A percentile compares a stretch with the other conserved stretches of the same genome.
These are phyloP conservation scores for Metschnikowia kofuensis DNA, from an alignment of 805 yeast genomes.

Conservation along the genomic window DNA sequence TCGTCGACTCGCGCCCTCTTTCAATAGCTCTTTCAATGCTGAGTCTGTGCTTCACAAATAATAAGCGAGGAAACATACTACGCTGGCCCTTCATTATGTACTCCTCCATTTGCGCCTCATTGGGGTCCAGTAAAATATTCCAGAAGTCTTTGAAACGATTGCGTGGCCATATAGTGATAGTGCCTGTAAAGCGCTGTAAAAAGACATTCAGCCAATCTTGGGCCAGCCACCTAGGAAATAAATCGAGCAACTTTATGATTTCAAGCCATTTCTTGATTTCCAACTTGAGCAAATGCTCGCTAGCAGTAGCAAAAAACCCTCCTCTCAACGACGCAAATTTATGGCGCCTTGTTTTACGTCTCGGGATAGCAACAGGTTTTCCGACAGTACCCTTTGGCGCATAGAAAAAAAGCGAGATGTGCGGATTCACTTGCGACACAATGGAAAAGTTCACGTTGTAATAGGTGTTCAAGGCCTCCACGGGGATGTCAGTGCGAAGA, in stretches of 20 bases:
- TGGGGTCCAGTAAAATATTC: constrained; percentile 67
- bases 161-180: constrained; percentile 75
- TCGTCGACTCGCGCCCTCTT: constrained; percentile 38
- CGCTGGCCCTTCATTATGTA: constrained; percentile 63
- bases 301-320: constrained; percentile 70
- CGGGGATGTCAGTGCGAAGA: constrained; percentile 73
- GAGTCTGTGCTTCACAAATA: constrained; percentile 63
- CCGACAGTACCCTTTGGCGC: constrained; percentile 83
- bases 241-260: constrained; percentile 59
- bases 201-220: constrained; percentile 82
- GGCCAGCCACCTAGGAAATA: constrained; percentile 64
- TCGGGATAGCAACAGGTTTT: constrained; percentile 60
- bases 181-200: constrained; percentile 71
- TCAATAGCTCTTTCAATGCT: constrained; percentile 64
- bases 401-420: constrained; percentile 68
- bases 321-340: constrained; percentile 56
- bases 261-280: constrained; percentile 79
- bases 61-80: constrained; percentile 62
- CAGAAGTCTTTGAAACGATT: constrained; percentile 56
- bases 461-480: constrained; percentile 68
- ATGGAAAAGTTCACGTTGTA: constrained; percentile 73
- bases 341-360: constrained; percentile 37
- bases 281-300: constrained; percentile 66
- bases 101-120: constrained; percentile 49
- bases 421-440: constrained; percentile 83